Evolutionary conservation across 495 filamentous ascomycete genomes (phyloP), one percentile per base, ranked within the genome.

Genomic region (Baudoinia panamericana): DNA sequence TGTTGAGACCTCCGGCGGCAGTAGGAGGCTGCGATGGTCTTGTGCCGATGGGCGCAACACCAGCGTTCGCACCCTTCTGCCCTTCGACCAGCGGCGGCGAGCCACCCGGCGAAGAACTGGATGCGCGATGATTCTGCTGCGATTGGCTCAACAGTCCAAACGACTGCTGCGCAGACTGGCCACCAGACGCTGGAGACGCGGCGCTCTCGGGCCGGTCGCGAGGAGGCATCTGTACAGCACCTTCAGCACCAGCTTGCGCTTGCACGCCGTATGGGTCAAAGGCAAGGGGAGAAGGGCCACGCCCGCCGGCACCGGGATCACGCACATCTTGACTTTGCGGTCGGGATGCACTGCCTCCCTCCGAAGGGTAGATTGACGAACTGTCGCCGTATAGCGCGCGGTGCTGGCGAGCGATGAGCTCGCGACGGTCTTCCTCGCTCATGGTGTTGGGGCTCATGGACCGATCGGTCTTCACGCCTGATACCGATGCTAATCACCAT

Each of bases 381-480:
- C 87, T 78, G 45, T 76, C 72, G 57, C 84, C 84, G 61, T 94
- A 97, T 50, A 97, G 63, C 34, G 85, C 85, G 48, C 79, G 81
- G 59, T 90, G 85, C 62, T 97, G 90, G 55, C 87, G 87, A 51
- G 86, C 81, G 54, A 97, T 88, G 52, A 97, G 75, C 43, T 95
- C 86, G 45, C 90, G 88, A 55, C 90, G 85, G 44, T 93, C 86
- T 36, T 96, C 90, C 65, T 96, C 90, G 59, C 78, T 87, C 81
- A 93, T 79, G 37, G 75, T 72, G 54, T 82, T 79, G 2, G 88
- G 88, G 67, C 88, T 96, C 67, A 85, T 70, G 50, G 87, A 79
- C 52, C 88, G 85, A 54, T 95, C 90, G 57, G 82, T 34, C 66
- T 93, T 92, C 60, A 66, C 66, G 63, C 73, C 72, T 58, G 80